Conservation (phyloP, 768 basidiomycete species). For the Pisolithus microcarpus region DNA sequence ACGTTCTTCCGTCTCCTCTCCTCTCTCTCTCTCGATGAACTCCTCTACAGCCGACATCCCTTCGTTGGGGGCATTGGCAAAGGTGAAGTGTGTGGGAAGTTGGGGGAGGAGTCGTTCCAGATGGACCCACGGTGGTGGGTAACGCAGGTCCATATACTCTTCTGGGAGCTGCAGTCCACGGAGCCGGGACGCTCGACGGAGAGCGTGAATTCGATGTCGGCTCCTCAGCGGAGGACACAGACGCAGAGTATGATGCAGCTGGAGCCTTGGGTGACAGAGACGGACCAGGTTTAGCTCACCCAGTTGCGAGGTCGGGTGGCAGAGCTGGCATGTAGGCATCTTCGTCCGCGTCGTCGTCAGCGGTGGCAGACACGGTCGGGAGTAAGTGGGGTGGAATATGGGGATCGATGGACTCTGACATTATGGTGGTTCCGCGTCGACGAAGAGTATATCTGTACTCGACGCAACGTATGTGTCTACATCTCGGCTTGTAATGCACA, state of each 20-base stretch:
- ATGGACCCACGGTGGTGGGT: slow-evolving; percentile 27
- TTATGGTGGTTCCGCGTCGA: slow-evolving; percentile 12
- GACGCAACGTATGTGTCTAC: too few species aligned
- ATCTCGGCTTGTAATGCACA: too few species aligned
- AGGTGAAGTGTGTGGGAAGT: slow-evolving; percentile 43
- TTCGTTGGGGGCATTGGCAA: slow-evolving; percentile 21
- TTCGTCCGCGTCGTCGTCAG: slow-evolving; percentile 35
- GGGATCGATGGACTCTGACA: slow-evolving; percentile 48
- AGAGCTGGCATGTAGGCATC: slow-evolving; percentile 70
- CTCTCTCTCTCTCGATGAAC: slow-evolving; percentile 82
- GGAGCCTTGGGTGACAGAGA: slow-evolving; percentile 11
- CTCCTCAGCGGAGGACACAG: not conserved
- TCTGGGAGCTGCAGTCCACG: not conserved
- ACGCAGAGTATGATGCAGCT: not conserved
- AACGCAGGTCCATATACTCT: slow-evolving; percentile 49
- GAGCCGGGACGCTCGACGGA: not conserved
- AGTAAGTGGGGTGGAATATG: slow-evolving; percentile 46
- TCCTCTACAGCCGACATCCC: slow-evolving; percentile 65
- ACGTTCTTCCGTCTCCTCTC: slow-evolving; percentile 64
- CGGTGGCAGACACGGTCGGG: slow-evolving; percentile 7
- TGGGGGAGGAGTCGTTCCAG: slow-evolving; percentile 13
- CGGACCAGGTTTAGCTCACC: slow-evolving; percentile 32
- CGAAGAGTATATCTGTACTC: not conserved
- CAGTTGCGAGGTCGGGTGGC: slow-evolving; percentile 59
- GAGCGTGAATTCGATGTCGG: not conserved